Base-by-base conservation (phyloP, 371 early-diverging fungal species). In the Lichtheimia corymbifera region DNA sequence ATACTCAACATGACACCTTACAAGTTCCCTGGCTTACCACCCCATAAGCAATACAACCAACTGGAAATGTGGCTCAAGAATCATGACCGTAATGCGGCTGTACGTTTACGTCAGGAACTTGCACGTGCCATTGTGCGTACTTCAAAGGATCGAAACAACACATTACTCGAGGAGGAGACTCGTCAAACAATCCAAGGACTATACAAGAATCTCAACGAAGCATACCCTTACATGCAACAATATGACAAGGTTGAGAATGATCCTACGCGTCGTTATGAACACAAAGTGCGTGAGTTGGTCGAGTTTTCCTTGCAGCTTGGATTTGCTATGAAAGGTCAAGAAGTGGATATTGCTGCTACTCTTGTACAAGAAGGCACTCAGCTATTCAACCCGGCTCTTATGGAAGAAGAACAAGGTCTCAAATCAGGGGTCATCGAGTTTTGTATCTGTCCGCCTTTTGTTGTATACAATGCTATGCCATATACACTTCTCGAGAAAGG, bases 381-480 rank as follows among this genome's bases (percentile, higher is more conserved):
- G n/a, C 40, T 3, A 2, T 73, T 75, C 43, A 72, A 80, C 61
- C 55, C 60, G 0, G 55, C 45, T 2, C 58, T 74, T 9, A 80
- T 80, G 80, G 69, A 69, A 1, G 80, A 74, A 53, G 66, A 72
- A 63, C 71, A 77, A 59, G 74, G 74, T 7, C 67, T 64, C n/a
- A 59, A 55, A 1, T 50, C 55, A 12, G 80, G 80, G 4, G 62
- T 58, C 1, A 69, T 80, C 47, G 69, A 75, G 2, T 77, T 80
- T 49, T 80, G 77, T 59, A 67, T 80, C 25, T 80, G 72, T 15
- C 80, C 80, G 0, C 77, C 80, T 4, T 80, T 80, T 70, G 67
- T 80, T 7, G 66, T 73, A 3, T 70, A 70, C 50, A 42, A 66
- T 15, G 18, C 61, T 41, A 22, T 42, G 15, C 57, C 42, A 7